Evolutionary conservation across 1,139 yeast genomes (phyloP).

Genomic region (Blastobotrys niveus): DNA sequence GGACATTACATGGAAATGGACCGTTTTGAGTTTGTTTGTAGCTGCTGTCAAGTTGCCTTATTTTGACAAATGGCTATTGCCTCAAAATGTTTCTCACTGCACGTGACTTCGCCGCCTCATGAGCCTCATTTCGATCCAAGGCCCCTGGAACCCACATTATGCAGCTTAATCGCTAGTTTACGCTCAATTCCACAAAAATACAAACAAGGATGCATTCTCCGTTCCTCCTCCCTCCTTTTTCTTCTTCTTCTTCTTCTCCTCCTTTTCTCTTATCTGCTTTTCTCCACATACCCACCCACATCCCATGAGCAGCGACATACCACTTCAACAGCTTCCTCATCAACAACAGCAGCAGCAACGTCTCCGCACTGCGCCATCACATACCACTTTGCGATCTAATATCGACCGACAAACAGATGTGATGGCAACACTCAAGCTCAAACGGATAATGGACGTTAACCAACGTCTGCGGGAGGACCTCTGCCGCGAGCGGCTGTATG

Average conservation of each 20-base stretch:
- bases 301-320: background rate
- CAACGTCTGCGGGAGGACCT: conserved; percentile 49
- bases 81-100: too few relatives aligned
- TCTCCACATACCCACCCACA: background rate
- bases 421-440: conserved; percentile 44
- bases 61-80: too few relatives aligned
- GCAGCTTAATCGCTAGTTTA: too few relatives aligned
- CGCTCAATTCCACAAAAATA: background rate
- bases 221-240: background rate
- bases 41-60: too few relatives aligned
- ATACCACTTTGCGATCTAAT: conserved; percentile 2
- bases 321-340: background rate
- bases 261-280: background rate
- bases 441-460: conserved; percentile 59
- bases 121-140: conserved; percentile 9
- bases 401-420: conserved; percentile 23
- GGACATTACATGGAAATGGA: too few relatives aligned
- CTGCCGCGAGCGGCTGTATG: conserved; percentile 55
- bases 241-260: background rate
- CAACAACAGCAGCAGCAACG: background rate
- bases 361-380: conserved; percentile 3
- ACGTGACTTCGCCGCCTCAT: too few relatives aligned
- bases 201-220: background rate
- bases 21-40: too few relatives aligned
- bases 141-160: background rate